Percentiles rank a stretch among this genome's conserved stretches.
phyloP scores from a whole-genome alignment of 2,329 filamentous ascomycete species.

The Reticulascus tulasneorum region DNA sequence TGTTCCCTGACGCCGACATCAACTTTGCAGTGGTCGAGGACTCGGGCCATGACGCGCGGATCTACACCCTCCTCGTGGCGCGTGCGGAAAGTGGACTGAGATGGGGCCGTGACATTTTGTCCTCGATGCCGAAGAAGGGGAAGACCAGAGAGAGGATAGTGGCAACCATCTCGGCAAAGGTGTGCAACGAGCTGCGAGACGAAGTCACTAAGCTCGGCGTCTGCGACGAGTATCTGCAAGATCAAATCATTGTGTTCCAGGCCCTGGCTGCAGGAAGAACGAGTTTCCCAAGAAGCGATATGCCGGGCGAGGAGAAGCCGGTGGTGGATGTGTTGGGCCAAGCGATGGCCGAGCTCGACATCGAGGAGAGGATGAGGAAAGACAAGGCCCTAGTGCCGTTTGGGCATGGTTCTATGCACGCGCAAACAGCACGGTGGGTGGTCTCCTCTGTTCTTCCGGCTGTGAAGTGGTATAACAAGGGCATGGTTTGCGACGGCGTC shows the following conservation, averaged over 20 bases:
- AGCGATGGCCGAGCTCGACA: constrained; percentile 23
- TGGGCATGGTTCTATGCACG: constrained; percentile 52
- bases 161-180: constrained; percentile 36
- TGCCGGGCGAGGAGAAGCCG: constrained; percentile 9
- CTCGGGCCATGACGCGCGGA: constrained; percentile 44
- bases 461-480: constrained; percentile 47
- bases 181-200: constrained; percentile 40
- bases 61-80: constrained; percentile 56
- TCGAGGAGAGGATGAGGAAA: constrained; percentile 26
- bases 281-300: constrained; percentile 33
- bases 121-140: constrained; percentile 36
- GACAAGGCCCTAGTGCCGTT: constrained; percentile 48
- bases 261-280: constrained; percentile 51
- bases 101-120: constrained; percentile 45
- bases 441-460: constrained; percentile 45
- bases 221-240: constrained; percentile 56
- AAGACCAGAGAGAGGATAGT: constrained; percentile 27
- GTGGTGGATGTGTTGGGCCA: constrained; percentile 19
- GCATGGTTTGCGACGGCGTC: constrained; percentile 44
- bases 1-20: constrained; percentile 41
- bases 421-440: constrained; percentile 59
- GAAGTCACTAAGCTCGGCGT: constrained; percentile 42
- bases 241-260: constrained; percentile 59
- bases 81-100: constrained; percentile 37
- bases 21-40: constrained; percentile 46